Evolutionary conservation across 805 yeast genomes (phyloP).

Genomic region (Lachancea cidri): DNA sequence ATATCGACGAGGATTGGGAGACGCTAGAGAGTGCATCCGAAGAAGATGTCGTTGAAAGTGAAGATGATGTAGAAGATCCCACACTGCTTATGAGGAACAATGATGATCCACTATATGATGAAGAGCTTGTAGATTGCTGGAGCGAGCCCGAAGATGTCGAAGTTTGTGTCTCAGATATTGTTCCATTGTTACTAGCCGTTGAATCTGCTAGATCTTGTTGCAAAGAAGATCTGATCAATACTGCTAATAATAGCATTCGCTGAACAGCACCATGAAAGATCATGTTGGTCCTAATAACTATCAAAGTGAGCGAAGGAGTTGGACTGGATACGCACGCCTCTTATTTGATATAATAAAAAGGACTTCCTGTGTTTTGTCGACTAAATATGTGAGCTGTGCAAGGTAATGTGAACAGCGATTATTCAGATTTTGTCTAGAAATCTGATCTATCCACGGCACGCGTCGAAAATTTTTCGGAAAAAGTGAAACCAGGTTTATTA

Average conservation of each 20-base stretch:
- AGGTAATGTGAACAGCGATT: neutral
- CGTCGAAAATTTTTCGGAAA: neutral
- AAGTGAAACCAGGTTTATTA: neutral
- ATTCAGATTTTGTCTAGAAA: neutral
- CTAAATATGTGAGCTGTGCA: neutral
- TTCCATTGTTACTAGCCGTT: slow-evolving; percentile 1
- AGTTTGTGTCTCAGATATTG: neutral
- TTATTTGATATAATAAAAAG: no score
- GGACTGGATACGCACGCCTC: no score
- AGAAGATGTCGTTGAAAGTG: slow-evolving; percentile 6
- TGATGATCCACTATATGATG: slow-evolving; percentile 1
- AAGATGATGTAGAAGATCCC: slow-evolving; percentile 1
- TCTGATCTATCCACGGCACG: neutral
- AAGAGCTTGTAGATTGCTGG: neutral
- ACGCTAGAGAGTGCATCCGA: neutral
- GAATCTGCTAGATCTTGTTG: slow-evolving; percentile 6
- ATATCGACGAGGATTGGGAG: slow-evolving; percentile 2
- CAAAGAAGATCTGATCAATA: slow-evolving; percentile 4
- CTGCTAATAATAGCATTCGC: slow-evolving; percentile 11
- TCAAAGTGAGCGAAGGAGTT: no score
- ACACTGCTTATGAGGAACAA: neutral
- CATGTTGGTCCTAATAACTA: neutral
- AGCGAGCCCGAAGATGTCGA: neutral
- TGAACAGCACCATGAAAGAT: neutral
- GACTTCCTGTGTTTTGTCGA: neutral